A percentile compares a stretch with the other conserved stretches of the same genome.
Evolutionary conservation across 768 basidiomycete genomes (phyloP).

Genomic region (Cyathus striatus): DNA sequence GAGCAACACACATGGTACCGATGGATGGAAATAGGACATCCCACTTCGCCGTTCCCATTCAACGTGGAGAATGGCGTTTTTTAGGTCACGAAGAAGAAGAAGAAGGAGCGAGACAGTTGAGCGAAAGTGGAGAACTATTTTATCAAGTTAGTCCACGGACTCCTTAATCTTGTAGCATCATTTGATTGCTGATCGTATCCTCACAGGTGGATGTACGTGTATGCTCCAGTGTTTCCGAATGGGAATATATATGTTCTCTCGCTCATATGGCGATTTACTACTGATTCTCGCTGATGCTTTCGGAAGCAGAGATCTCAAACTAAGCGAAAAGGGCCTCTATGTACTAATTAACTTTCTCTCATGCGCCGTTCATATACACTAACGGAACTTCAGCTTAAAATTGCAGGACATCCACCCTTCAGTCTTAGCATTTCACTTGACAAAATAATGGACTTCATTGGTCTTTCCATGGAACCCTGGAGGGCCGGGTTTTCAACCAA

Average conservation of each 20-base stretch:
- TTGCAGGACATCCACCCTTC: conserved; percentile 38
- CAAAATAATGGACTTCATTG: conserved; percentile 51
- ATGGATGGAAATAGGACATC: conserved; percentile 52
- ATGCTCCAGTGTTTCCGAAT: conserved; percentile 44
- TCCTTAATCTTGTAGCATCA: background rate
- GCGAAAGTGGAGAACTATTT: conserved; percentile 26
- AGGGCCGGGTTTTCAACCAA: conserved; percentile 49
- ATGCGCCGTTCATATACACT: no score
- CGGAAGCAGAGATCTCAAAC: conserved; percentile 41
- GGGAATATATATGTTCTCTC: conserved; percentile 46
- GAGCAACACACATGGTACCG: conserved; percentile 41
- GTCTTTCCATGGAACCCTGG: conserved; percentile 48
- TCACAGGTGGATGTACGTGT: conserved; percentile 60
- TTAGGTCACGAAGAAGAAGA: conserved; percentile 24
- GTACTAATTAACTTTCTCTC: conserved; percentile 27
- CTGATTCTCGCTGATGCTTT: conserved; percentile 62
- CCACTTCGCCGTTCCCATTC: conserved; percentile 54
- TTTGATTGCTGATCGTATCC: background rate
- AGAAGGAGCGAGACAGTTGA: conserved; percentile 13
- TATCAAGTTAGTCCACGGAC: conserved; percentile 28
- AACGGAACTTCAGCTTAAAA: background rate
- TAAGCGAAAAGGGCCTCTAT: conserved; percentile 55
- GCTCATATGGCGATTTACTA: conserved; percentile 67
- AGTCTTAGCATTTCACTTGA: conserved; percentile 44
- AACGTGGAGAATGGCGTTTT: conserved; percentile 29